Percentiles rank a stretch among this genome's conserved stretches.
Evolutionary conservation across 345 rosid species (phyloP).

Genomic region (Moringa oleifera): DNA sequence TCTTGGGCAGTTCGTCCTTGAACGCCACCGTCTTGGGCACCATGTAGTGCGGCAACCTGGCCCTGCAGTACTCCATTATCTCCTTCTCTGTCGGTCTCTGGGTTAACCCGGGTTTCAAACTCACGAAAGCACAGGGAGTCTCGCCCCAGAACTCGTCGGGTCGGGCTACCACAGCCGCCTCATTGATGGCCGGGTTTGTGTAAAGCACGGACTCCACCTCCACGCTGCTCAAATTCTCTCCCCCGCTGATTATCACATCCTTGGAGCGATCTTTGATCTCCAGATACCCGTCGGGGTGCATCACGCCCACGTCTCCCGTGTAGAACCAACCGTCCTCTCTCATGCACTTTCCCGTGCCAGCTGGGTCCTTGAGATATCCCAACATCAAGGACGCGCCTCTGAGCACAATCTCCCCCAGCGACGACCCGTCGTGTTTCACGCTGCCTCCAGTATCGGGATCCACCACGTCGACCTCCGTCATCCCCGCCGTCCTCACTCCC

Average conservation of each 20-base stretch:
- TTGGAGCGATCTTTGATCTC: conserved; percentile 73
- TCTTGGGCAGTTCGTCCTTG: conserved; percentile 49
- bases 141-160: conserved; percentile 87
- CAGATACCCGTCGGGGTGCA: conserved; percentile 58
- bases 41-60: conserved; percentile 52
- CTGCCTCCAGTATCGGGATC: conserved; percentile 41
- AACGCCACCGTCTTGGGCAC: conserved; percentile 61
- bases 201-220: conserved; percentile 75
- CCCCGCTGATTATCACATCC: conserved; percentile 79
- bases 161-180: conserved; percentile 82
- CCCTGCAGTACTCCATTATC: conserved; percentile 35
- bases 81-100: conserved; percentile 22
- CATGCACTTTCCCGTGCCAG: conserved; percentile 43
- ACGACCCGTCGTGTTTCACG: conserved; percentile 57
- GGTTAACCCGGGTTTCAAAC: conserved; percentile 25
- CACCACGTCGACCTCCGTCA: conserved; percentile 50
- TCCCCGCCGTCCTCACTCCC: conserved; percentile 49
- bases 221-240: conserved; percentile 75
- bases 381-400: conserved; percentile 68
- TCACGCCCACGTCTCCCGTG: conserved; percentile 71
- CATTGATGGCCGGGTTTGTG: conserved; percentile 51
- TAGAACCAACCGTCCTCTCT: conserved; percentile 55
- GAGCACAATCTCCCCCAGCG: conserved; percentile 62
- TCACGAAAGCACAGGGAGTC: conserved; percentile 77
- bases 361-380: conserved; percentile 66